A percentile compares a stretch with the other conserved stretches of the same genome.
phyloP scores from a whole-genome alignment of 164 flowering plant species.

The Kingdonia uniflora region DNA sequence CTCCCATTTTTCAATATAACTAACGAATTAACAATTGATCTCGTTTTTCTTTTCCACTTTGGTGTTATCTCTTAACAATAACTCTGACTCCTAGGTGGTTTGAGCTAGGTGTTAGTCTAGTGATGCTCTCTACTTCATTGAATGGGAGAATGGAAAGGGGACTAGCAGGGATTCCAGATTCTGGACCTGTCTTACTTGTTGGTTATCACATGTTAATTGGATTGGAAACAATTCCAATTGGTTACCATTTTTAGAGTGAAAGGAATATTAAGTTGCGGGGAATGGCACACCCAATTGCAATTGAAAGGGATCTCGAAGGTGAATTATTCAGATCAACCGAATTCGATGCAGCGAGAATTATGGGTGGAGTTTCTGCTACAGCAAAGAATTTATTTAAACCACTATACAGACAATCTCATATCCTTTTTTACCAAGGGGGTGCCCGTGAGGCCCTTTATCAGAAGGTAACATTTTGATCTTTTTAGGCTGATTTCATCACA shows the following conservation, averaged over 20 bases:
- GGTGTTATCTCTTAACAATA: too few species aligned
- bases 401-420: conserved; percentile 48
- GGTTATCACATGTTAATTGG: conserved; percentile 91
- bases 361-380: conserved; percentile 69
- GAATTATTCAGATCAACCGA: conserved; percentile 19
- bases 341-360: conserved; percentile 39
- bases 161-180: conserved; percentile 67
- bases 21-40: too few species aligned
- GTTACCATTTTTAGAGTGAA: conserved; percentile 48
- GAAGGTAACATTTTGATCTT: too few species aligned
- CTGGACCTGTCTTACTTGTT: conserved; percentile 80
- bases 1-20: too few species aligned
- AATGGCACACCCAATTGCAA: conserved; percentile 56
- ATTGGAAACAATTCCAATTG: conserved; percentile 44
- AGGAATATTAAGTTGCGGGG: conserved; percentile 60
- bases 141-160: conserved; percentile 77
- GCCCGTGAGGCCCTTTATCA: conserved; percentile 86
- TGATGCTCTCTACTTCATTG: conserved; percentile 58
- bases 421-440: conserved; percentile 93
- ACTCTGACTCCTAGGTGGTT: too few species aligned
- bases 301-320: conserved; percentile 12
- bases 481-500: too few species aligned
- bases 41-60: too few species aligned
- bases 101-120: conserved; percentile 31
- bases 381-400: conserved; percentile 55